These are phyloP conservation scores for Kwoniella shandongensis DNA, from an alignment of 768 basidiomycete genomes.

Conservation along the genomic window DNA sequence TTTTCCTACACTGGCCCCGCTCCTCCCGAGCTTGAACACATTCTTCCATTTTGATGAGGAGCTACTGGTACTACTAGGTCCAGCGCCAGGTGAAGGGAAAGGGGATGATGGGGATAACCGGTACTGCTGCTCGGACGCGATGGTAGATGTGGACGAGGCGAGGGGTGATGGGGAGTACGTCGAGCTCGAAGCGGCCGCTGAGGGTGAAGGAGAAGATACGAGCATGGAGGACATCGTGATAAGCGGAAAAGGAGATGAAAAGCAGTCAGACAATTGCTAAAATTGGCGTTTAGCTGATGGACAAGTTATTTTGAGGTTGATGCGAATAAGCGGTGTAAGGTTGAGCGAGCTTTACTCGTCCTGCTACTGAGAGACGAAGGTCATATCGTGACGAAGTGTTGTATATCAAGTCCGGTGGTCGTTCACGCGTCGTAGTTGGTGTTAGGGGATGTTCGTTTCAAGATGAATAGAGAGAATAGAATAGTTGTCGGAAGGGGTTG, in stretches of 20 bases:
- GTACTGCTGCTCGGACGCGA: slow-evolving; percentile 10
- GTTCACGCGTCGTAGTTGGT: too few species aligned
- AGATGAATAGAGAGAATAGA: too few species aligned
- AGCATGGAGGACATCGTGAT: slow-evolving; percentile 23
- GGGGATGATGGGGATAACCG: slow-evolving; percentile 15
- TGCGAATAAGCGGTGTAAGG: too few species aligned
- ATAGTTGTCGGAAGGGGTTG: too few species aligned
- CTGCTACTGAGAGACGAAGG: too few species aligned
- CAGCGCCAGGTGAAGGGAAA: slow-evolving; percentile 23
- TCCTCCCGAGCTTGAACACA: slow-evolving; percentile 34
- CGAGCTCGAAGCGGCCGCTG: slow-evolving; percentile 9
- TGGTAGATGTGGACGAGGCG: slow-evolving; percentile 24
- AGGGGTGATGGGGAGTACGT: slow-evolving; percentile 23
- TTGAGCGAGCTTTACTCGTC: too few species aligned
- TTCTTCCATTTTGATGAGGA: slow-evolving; percentile 27
- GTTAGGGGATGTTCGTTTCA: too few species aligned
- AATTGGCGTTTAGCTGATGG: too few species aligned
- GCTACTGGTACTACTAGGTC: slow-evolving; percentile 13
- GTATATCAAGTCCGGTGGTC: too few species aligned
- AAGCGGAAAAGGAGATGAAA: not conserved
- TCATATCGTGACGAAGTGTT: too few species aligned
- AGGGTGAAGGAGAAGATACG: slow-evolving; percentile 15
- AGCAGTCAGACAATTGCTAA: too few species aligned
- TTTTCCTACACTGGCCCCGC: slow-evolving; percentile 17
- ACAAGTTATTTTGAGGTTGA: too few species aligned